Conservation (phyloP, 208 protist species). For the Sergeia podlipaevii region DNA sequence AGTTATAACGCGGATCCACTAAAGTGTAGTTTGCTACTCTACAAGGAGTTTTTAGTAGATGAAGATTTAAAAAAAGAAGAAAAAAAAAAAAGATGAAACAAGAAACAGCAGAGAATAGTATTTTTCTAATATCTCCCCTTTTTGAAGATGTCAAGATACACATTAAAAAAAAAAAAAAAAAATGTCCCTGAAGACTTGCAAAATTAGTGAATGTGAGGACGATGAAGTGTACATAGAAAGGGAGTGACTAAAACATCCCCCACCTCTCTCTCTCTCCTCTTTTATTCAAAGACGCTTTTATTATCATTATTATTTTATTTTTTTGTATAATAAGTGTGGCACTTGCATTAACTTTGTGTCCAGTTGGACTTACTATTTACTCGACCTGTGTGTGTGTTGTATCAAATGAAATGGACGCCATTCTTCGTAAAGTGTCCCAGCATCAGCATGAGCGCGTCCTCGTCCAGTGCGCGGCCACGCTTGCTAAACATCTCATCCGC, state of each 20-base stretch:
- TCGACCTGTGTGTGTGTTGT: neutral
- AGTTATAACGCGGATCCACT: too few species aligned
- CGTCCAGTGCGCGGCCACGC: constrained; percentile 63
- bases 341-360: neutral
- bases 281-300: constrained; percentile 6
- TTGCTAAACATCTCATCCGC: constrained; percentile 74
- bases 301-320: constrained; percentile 11
- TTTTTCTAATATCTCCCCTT: too few species aligned
- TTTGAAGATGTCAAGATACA: too few species aligned
- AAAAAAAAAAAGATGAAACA: constrained; percentile 3
- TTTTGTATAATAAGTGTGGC: constrained; percentile 2
- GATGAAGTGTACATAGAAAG: neutral
- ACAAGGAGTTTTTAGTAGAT: too few species aligned
- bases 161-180: constrained; percentile 17
- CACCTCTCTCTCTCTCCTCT: too few species aligned
- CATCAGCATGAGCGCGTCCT: constrained; percentile 79
- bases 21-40: too few species aligned
- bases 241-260: too few species aligned
- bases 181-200: too few species aligned
- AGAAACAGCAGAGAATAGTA: too few species aligned
- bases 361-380: neutral
- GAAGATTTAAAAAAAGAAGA: constrained; percentile 2
- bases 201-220: neutral
- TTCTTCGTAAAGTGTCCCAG: constrained; percentile 75
- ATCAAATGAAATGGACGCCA: constrained; percentile 81